Percentiles rank a stretch among this genome's conserved stretches.
Evolutionary conservation across 371 early-diverging fungal genomes (phyloP).

Genomic region (Apophysomyces elegans): DNA sequence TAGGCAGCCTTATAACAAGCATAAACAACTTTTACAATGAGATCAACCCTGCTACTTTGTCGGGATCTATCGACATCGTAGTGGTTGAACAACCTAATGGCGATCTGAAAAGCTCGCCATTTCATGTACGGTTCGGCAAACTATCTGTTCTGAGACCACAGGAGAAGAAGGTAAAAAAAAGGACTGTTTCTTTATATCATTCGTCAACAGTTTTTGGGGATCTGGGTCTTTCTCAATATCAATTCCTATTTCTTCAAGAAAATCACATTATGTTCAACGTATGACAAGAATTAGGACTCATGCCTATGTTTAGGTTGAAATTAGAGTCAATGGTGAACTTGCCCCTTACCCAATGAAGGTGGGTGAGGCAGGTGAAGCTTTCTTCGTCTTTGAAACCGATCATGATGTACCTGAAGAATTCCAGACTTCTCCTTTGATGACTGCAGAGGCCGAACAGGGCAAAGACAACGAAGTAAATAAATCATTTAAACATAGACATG

Average conservation of each 20-base stretch:
- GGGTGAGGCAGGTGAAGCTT: constrained; percentile 98
- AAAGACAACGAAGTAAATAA: constrained; percentile 42
- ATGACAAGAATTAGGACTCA: constrained; percentile 1
- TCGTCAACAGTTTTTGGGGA: constrained; percentile 7
- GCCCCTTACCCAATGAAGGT: constrained; percentile 93
- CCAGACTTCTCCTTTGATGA: constrained; percentile 88
- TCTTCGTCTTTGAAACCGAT: constrained; percentile 94
- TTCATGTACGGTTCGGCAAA: constrained; percentile 99
- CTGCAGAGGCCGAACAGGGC: constrained; percentile 48
- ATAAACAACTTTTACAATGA: constrained; percentile 95
- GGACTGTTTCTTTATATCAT: not conserved
- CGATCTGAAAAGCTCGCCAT: constrained; percentile 90
- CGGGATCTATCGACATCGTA: constrained; percentile 98
- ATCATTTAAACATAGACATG: constrained; percentile 6
- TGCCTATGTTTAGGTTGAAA: constrained; percentile 66
- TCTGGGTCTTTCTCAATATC: not conserved
- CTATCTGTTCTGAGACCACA: constrained; percentile 86
- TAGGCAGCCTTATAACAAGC: constrained; percentile 62
- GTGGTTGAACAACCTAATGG: constrained; percentile 89
- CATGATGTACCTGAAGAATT: constrained; percentile 87
- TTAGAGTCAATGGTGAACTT: constrained; percentile 86
- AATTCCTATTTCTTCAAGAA: constrained; percentile 4
- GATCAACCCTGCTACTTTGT: constrained; percentile 97
- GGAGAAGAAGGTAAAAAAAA: constrained; percentile 76
- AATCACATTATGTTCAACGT: constrained; percentile 17